Conservation (phyloP, 2,329 filamentous ascomycete genomes). For the Calonectria crousiana region DNA sequence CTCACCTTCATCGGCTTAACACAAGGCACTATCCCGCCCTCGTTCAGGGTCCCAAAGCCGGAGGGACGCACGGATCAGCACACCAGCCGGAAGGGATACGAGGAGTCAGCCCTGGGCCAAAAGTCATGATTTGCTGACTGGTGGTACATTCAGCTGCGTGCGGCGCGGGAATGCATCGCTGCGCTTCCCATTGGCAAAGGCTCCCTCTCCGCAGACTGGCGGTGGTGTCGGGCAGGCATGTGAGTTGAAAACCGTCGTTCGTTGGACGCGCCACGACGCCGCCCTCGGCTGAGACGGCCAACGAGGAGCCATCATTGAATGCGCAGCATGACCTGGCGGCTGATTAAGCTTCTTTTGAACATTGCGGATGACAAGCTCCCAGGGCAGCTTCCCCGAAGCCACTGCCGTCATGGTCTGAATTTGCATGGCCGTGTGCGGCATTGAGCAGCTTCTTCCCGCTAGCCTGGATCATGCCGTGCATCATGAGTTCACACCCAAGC, state of each 20-base stretch:
- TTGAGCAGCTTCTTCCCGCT: not conserved
- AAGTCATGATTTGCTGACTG: not conserved
- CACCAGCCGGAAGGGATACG: not conserved
- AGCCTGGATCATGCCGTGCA: not conserved
- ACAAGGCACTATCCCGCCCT: not conserved
- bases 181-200: not conserved
- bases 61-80: not conserved
- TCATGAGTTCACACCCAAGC: not conserved
- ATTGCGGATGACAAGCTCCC: not conserved
- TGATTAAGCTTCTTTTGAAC: not conserved
- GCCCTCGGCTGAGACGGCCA: not conserved
- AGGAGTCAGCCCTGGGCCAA: not conserved
- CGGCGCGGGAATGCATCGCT: not conserved
- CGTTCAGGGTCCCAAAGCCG: not conserved
- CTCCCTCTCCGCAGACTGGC: not conserved
- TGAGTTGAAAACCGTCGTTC: not conserved
- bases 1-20: not conserved
- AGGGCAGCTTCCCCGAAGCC: not conserved
- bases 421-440: not conserved
- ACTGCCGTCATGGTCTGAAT: not conserved
- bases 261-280: not conserved
- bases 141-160: not conserved
- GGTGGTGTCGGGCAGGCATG: not conserved
- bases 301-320: too few species aligned
- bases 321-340: not conserved